Percentiles rank a stretch among this genome's conserved stretches.
These are phyloP conservation scores for Lophiostoma macrostomum DNA, from an alignment of 495 filamentous ascomycete species.

Conservation along the genomic window DNA sequence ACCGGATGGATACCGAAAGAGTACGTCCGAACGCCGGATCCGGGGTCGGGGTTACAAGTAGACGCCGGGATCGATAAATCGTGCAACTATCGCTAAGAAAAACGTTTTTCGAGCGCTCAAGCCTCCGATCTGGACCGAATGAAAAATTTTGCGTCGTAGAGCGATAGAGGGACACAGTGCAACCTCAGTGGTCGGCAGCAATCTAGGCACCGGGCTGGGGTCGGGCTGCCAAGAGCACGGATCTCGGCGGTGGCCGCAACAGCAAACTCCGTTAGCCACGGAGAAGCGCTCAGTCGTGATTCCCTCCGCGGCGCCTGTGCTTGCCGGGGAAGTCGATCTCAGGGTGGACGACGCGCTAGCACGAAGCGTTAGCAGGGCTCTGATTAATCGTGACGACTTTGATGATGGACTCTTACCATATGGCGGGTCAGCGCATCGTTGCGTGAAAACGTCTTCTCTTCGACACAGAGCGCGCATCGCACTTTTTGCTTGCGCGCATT, in stretches of 20 bases:
- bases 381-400: not conserved
- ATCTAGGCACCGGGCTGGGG: too few species aligned
- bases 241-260: constrained; percentile 3
- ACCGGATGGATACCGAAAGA: not conserved
- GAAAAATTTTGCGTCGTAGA: too few species aligned
- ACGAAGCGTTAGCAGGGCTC: constrained; percentile 17
- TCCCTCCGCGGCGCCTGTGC: constrained; percentile 35
- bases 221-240: too few species aligned
- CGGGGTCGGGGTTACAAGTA: too few species aligned
- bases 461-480: constrained; percentile 90
- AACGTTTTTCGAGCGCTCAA: not conserved
- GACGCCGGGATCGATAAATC: not conserved
- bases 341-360: constrained; percentile 73
- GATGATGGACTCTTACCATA: constrained; percentile 48
- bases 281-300: constrained; percentile 20
- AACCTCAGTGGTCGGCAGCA: too few species aligned
- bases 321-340: constrained; percentile 80
- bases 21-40: not conserved
- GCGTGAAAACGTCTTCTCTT: constrained; percentile 93
- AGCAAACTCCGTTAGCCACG: too few species aligned
- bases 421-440: constrained; percentile 90
- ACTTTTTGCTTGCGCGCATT: constrained; percentile 93
- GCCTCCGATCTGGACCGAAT: not conserved
- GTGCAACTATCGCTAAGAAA: not conserved
- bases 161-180: too few species aligned